A percentile compares a stretch with the other conserved stretches of the same genome.
Conservation (phyloP, 176 grass and related monocot species). For the Zea mays region DNA sequence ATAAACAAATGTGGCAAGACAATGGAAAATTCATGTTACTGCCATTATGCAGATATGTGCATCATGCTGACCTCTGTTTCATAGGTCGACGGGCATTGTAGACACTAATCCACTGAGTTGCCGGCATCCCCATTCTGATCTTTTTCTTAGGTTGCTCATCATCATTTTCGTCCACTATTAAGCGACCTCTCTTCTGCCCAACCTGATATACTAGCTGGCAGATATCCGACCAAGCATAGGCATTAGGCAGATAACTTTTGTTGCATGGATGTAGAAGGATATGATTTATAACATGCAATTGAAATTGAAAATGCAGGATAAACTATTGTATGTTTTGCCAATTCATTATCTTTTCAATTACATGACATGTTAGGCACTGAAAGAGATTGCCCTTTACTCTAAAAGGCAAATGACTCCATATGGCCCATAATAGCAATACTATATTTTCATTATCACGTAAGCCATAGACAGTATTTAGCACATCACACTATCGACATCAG, state of each 20-base stretch:
- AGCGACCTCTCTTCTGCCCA: constrained; percentile 81
- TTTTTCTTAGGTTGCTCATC: constrained; percentile 94
- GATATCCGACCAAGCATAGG: constrained; percentile 31
- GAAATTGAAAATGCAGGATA: neutral
- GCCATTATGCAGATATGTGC: constrained; percentile 27
- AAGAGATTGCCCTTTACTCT: constrained; percentile 13
- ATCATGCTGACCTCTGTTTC: constrained; percentile 77
- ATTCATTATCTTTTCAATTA: constrained; percentile 1
- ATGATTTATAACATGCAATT: neutral
- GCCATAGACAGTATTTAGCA: neutral
- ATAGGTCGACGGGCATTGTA: constrained; percentile 82
- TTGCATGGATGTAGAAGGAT: neutral
- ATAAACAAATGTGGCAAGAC: constrained; percentile 38
- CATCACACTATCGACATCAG: neutral
- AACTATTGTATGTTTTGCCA: neutral
- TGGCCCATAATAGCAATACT: constrained; percentile 7
- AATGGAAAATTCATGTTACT: constrained; percentile 21
- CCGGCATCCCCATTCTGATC: constrained; percentile 83
- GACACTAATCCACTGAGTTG: constrained; percentile 86
- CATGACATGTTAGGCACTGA: constrained; percentile 1
- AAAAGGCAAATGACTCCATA: constrained; percentile 16
- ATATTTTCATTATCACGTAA: constrained; percentile 8
- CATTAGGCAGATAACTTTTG: constrained; percentile 12
- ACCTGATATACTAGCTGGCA: constrained; percentile 81
- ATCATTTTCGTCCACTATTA: constrained; percentile 62